Conservation (phyloP, 257 asterid genomes). For the Solanum arcanum region DNA sequence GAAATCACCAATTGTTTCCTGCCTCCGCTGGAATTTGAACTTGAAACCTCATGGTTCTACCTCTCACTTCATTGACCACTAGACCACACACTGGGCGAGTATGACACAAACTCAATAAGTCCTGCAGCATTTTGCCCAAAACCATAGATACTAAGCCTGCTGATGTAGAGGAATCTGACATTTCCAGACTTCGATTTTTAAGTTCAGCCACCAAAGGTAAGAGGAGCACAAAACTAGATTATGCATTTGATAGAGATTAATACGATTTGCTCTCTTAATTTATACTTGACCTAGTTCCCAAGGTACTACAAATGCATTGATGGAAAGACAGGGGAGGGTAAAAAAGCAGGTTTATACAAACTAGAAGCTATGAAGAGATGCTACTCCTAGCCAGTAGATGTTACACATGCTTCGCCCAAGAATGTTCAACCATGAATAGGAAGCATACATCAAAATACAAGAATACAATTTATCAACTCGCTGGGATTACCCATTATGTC, state of each 20-base stretch:
- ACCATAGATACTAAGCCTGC: not conserved
- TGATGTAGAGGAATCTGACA: not conserved
- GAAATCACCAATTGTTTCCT: not conserved
- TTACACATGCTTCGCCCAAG: not conserved
- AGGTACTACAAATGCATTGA: not conserved
- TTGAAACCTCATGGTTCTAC: not conserved
- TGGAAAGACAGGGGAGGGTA: not conserved
- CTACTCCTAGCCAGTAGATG: not conserved
- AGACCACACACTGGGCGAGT: not conserved
- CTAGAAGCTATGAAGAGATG: not conserved
- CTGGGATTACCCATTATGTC: not conserved
- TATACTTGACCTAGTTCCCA: not conserved
- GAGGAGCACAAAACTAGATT: not conserved
- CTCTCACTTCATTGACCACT: not conserved
- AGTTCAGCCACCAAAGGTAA: not conserved
- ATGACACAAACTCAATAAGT: not conserved
- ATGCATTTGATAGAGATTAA: not conserved
- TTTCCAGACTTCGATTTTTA: not conserved
- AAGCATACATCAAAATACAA: not conserved
- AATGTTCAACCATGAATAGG: not conserved
- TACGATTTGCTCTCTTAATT: not conserved
- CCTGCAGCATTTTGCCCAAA: not conserved
- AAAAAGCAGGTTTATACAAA: not conserved
- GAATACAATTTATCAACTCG: not conserved
- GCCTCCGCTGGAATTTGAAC: not conserved